A percentile compares a stretch with the other conserved stretches of the same genome.
Evolutionary conservation across 2,329 filamentous ascomycete genomes (phyloP).

Genomic region (Shiraia sp.): DNA sequence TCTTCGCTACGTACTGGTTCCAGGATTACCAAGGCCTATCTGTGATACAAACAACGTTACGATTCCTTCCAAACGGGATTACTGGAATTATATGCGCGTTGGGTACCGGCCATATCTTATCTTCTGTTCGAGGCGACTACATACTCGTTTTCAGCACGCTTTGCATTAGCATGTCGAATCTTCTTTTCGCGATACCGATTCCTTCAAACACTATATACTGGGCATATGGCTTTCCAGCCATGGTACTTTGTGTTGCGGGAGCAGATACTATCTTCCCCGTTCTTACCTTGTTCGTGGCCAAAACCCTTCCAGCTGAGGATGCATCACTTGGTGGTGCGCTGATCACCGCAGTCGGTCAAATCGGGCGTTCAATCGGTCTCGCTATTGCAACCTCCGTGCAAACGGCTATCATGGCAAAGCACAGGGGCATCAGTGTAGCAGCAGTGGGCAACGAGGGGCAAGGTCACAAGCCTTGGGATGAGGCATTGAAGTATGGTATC

Average conservation of each 20-base stretch:
- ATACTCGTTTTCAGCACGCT: constrained; percentile 63
- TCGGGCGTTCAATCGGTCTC: constrained; percentile 68
- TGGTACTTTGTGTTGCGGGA: constrained; percentile 67
- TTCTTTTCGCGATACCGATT: constrained; percentile 69
- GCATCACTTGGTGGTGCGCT: constrained; percentile 70
- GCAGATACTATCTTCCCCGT: constrained; percentile 70
- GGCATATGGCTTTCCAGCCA: constrained; percentile 68
- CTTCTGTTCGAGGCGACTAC: constrained; percentile 61
- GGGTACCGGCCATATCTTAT: constrained; percentile 47
- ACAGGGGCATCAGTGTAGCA: constrained; percentile 29
- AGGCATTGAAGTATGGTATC: constrained; percentile 43
- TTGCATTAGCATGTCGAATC: constrained; percentile 57
- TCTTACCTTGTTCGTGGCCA: constrained; percentile 67
- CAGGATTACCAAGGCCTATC: constrained; percentile 67
- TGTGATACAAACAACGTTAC: constrained; percentile 68
- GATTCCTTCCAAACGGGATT: constrained; percentile 69
- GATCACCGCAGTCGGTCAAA: constrained; percentile 67
- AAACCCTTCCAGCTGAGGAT: constrained; percentile 63
- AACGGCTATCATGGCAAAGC: constrained; percentile 54
- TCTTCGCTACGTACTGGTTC: constrained; percentile 72
- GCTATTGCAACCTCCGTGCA: constrained; percentile 69
- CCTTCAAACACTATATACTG: constrained; percentile 65
- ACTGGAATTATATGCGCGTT: constrained; percentile 62
- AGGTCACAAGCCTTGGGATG: constrained; percentile 22
- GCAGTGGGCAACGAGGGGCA: constrained; percentile 30